Conservation (phyloP, 495 filamentous ascomycete genomes). For the Aspergillus indologenus region DNA sequence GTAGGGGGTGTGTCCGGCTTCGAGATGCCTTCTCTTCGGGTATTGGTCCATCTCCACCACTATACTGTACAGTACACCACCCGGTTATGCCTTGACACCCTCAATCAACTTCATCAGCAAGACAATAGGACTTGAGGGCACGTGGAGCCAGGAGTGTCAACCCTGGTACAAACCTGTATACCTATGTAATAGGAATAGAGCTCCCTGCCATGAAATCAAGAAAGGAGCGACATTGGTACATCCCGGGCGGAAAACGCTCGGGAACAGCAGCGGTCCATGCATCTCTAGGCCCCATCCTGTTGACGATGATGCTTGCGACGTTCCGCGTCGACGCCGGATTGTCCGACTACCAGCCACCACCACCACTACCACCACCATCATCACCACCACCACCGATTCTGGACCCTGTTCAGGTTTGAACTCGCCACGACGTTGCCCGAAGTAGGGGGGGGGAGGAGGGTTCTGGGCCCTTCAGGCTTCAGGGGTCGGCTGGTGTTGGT, state of each 20-base stretch:
- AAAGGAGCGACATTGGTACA: neutral
- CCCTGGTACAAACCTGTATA: neutral
- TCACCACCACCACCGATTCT: slow-evolving; percentile 6
- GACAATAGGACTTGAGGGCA: neutral
- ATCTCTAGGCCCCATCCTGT: neutral
- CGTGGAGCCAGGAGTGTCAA: neutral
- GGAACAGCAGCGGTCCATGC: neutral
- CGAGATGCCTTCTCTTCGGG: slow-evolving; percentile 8
- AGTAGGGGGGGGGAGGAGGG: slow-evolving; percentile 9
- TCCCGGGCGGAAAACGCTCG: neutral
- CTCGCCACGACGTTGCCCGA: slow-evolving; percentile 2
- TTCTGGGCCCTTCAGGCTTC: slow-evolving; percentile 24
- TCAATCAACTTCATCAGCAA: neutral
- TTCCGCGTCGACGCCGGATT: neutral
- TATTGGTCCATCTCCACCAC: slow-evolving; percentile 12
- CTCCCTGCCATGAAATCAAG: neutral
- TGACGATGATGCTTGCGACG: neutral
- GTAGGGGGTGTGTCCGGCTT: slow-evolving; percentile 14
- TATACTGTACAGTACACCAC: slow-evolving; percentile 1
- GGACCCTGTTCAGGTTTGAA: slow-evolving; percentile 10
- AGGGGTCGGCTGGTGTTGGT: slow-evolving; percentile 19
- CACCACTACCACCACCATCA: slow-evolving; percentile 6
- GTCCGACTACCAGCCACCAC: slow-evolving; percentile 14
- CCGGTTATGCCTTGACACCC: neutral
- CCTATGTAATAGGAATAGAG: neutral